A percentile compares a stretch with the other conserved stretches of the same genome.
These are phyloP conservation scores for Daldinia sp. DNA, from an alignment of 2,329 filamentous ascomycete genomes.

Conservation along the genomic window DNA sequence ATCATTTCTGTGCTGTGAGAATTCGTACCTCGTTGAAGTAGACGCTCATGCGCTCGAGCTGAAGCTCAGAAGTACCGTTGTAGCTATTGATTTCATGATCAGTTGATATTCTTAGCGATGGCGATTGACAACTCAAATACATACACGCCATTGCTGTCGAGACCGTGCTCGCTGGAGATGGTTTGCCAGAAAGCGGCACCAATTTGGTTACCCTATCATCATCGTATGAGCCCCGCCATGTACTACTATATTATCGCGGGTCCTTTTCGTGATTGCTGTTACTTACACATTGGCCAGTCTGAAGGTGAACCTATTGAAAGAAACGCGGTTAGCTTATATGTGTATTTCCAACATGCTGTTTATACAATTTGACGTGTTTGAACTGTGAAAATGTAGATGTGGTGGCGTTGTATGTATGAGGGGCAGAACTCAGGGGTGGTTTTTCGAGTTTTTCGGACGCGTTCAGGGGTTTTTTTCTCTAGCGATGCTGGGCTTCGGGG, in stretches of 20 bases:
- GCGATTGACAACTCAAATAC: slow-evolving; percentile 55
- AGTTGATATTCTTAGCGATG: slow-evolving; percentile 38
- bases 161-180: slow-evolving; percentile 92
- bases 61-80: slow-evolving; percentile 97
- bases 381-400: not conserved
- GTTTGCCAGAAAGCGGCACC: slow-evolving; percentile 99
- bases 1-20: not conserved
- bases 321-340: slow-evolving; percentile 63
- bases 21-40: slow-evolving; percentile 85
- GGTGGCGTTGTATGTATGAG: slow-evolving; percentile 41
- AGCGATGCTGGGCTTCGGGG: not conserved
- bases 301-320: slow-evolving; percentile 89
- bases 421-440: slow-evolving; percentile 50
- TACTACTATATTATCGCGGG: slow-evolving; percentile 29
- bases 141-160: slow-evolving; percentile 96
- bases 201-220: slow-evolving; percentile 95
- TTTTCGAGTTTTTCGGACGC: slow-evolving; percentile 53
- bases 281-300: slow-evolving; percentile 99
- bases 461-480: slow-evolving; percentile 44
- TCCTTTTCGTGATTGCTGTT: slow-evolving; percentile 45
- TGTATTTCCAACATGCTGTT: slow-evolving; percentile 2
- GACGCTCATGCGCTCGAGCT: slow-evolving; percentile 99
- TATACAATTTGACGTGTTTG: not conserved
- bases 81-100: slow-evolving; percentile 70
- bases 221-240: slow-evolving; percentile 50